Base-by-base conservation (phyloP, 2,329 filamentous ascomycete species). In the Ascocoryne sarcoides region DNA sequence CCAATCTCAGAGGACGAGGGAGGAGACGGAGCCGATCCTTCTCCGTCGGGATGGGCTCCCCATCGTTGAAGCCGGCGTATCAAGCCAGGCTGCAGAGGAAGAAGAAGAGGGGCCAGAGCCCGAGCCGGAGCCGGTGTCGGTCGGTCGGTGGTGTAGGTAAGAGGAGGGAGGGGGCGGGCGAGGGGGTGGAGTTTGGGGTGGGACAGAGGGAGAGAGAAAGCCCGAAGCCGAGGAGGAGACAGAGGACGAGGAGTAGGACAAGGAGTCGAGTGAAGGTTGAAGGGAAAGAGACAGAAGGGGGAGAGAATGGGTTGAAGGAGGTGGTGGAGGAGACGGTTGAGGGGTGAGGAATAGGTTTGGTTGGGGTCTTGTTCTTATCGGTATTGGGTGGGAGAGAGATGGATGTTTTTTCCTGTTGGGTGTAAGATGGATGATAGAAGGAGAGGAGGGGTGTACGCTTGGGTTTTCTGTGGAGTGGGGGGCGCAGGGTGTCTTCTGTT, bases 1-100 rank as follows among this genome's bases (percentile, higher is more conserved):
- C 47, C 3, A 55, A 48, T 14, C 44, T 56, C 10, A 48, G 55
- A 7, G 55, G 55, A 10, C 48, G 55, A n/a, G 50, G 47, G n/a
- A 46, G 55, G 9, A 40, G 44, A 16, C 49, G 55, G 8, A 53
- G 50, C n/a, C 17, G 29, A 4, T 51, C 50, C 5, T n/a, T 40
- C 36, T 5, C 37, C 16, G 14, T 4, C 7, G 15, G 16, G 16
- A 23, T 28, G 9, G 36, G 32, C 14, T 37, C 20, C 26, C 42
- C 43, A 5, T 44, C 34, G 19, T 43, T 40, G 20, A 51, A 51
- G 37, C 49, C 45, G 41, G 45, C 43, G 20, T 29, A 18, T 15
- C 12, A 26, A 15, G 16, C 19, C 4, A 37, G 17, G 4, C 23
- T 21, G 19, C 16, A 30, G 23, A 33, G 43, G 32, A 42, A 45